Conservation (phyloP, 1,284 basidiomycete genomes). For the Cutaneotrichosporon cavernicola region DNA sequence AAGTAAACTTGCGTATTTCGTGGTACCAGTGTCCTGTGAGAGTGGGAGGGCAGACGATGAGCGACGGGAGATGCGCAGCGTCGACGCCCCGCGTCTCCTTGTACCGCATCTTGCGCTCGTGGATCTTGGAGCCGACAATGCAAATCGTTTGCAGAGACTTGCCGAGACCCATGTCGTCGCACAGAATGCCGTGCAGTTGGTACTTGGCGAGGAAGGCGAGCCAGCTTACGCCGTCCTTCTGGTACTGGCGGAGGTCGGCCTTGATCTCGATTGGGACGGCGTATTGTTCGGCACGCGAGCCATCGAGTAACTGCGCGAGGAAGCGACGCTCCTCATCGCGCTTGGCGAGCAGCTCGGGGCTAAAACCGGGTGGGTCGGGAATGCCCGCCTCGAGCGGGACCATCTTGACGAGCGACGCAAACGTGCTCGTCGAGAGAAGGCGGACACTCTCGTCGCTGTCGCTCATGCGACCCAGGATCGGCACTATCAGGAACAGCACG, state of each 20-base stretch:
- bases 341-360: conserved; percentile 81
- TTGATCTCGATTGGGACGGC: conserved; percentile 83
- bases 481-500: conserved; percentile 95
- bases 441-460: conserved; percentile 89
- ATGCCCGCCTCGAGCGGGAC: conserved; percentile 96
- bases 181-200: conserved; percentile 95
- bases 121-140: conserved; percentile 90
- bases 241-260: conserved; percentile 93
- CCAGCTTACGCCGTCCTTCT: conserved; percentile 99
- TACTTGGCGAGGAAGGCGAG: conserved; percentile 94
- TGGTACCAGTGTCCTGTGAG: conserved; percentile 98
- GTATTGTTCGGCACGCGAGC: conserved; percentile 91
- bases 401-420: conserved; percentile 98
- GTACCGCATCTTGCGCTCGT: conserved; percentile 74
- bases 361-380: conserved; percentile 90
- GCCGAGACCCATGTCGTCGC: conserved; percentile 98
- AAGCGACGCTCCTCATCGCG: conserved; percentile 88
- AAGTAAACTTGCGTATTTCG: conserved; percentile 90
- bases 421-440: conserved; percentile 90
- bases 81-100: conserved; percentile 71
- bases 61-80: conserved; percentile 81
- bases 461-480: conserved; percentile 95
- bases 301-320: conserved; percentile 88
- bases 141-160: conserved; percentile 99
- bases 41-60: conserved; percentile 96